Percentiles rank a stretch among this genome's conserved stretches.
Conservation (phyloP, 1,139 yeast species). For the Yamadazyma epiphylla region DNA sequence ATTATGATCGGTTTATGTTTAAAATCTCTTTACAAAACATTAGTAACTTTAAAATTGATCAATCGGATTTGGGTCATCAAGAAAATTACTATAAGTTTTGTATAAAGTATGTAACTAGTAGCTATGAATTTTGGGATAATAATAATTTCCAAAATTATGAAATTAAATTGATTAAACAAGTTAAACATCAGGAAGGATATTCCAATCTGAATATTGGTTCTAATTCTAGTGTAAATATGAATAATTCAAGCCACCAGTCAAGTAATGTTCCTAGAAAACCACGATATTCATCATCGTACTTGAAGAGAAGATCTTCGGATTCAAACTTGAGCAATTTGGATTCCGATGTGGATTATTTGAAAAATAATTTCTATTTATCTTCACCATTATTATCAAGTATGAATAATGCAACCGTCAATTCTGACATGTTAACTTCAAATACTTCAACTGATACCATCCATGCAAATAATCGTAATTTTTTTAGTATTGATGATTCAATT, state of each 20-base stretch:
- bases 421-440: conserved; percentile 2
- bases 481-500: conserved; percentile 5
- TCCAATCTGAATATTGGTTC: conserved; percentile 1
- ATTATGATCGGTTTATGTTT: conserved; percentile 59
- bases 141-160: conserved; percentile 57
- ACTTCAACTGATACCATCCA: conserved; percentile 5
- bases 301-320: conserved; percentile 35
- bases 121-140: conserved; percentile 74
- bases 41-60: conserved; percentile 11
- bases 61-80: conserved; percentile 10
- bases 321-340: conserved; percentile 14
- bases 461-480: conserved; percentile 4
- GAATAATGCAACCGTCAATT: conserved; percentile 3
- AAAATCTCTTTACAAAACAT: conserved; percentile 44
- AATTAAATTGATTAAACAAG: conserved; percentile 38
- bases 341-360: conserved; percentile 30
- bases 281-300: conserved; percentile 36
- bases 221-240: conserved; percentile 1
- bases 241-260: conserved; percentile 3
- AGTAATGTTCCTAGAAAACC: conserved; percentile 19
- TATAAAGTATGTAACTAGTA: conserved; percentile 49
- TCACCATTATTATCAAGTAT: conserved; percentile 34
- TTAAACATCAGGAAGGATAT: conserved; percentile 9
- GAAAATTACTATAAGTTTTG: conserved; percentile 45
- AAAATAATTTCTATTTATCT: conserved; percentile 34